Conservation (phyloP, 2,329 filamentous ascomycete genomes). For the Didymella lethalis region DNA sequence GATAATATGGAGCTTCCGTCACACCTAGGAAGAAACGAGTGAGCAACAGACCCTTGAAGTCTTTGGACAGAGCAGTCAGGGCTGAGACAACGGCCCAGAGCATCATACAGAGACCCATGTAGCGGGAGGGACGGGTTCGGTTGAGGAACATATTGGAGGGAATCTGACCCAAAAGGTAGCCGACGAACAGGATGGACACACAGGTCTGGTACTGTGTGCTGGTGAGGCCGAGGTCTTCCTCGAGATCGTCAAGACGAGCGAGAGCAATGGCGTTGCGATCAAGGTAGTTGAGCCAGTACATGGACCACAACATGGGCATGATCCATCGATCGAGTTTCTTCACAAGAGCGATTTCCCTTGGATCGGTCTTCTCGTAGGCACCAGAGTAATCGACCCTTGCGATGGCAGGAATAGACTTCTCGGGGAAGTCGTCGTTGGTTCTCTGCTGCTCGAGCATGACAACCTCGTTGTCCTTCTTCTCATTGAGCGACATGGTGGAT, state of each 20-base stretch:
- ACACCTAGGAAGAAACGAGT: constrained; percentile 63
- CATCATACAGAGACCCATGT: constrained; percentile 52
- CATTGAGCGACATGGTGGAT: constrained; percentile 25
- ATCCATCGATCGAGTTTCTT: constrained; percentile 75
- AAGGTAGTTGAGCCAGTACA: constrained; percentile 80
- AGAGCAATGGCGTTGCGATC: constrained; percentile 74
- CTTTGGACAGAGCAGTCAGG: constrained; percentile 52
- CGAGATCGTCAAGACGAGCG: constrained; percentile 68
- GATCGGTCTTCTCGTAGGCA: constrained; percentile 48
- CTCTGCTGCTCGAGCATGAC: constrained; percentile 38
- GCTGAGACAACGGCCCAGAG: constrained; percentile 54
- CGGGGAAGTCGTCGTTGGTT: constrained; percentile 32
- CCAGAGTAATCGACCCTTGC: constrained; percentile 46
- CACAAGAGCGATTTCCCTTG: constrained; percentile 46
- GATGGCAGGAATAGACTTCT: constrained; percentile 33
- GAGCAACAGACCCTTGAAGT: constrained; percentile 56
- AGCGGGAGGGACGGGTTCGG: constrained; percentile 52
- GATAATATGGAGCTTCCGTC: constrained; percentile 62
- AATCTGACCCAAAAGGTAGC: constrained; percentile 49
- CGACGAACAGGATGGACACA: constrained; percentile 66
- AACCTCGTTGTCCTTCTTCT: constrained; percentile 38
- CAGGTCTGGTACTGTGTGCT: constrained; percentile 65
- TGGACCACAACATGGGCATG: constrained; percentile 73
- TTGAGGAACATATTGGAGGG: constrained; percentile 59
- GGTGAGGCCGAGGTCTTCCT: constrained; percentile 65